Percentiles rank a stretch among this genome's conserved stretches.
Evolutionary conservation across 345 rosid genomes (phyloP).

Genomic region (Pistacia integerrima): DNA sequence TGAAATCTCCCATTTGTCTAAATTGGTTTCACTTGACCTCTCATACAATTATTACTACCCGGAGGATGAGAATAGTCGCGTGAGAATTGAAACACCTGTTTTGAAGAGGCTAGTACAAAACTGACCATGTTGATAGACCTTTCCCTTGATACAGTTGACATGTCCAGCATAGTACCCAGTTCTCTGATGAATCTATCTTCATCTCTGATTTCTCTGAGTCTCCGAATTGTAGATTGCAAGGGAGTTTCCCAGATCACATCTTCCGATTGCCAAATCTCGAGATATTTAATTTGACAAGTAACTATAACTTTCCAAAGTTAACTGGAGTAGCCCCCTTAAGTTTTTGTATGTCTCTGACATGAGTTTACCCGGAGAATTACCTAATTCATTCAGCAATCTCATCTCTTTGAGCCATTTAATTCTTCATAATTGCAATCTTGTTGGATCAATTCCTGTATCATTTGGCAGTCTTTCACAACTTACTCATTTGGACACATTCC

Average conservation of each 20-base stretch:
- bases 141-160: background rate
- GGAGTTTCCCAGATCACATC: slow-evolving; percentile 13
- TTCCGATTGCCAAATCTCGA: slow-evolving; percentile 6
- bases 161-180: too few relatives aligned
- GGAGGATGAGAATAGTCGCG: too few relatives aligned
- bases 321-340: too few relatives aligned
- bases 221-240: background rate
- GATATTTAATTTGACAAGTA: background rate
- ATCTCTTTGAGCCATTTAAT: too few relatives aligned
- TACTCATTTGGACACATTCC: too few relatives aligned
- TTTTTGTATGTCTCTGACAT: too few relatives aligned
- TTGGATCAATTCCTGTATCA: too few relatives aligned
- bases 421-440: too few relatives aligned
- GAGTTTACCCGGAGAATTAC: too few relatives aligned
- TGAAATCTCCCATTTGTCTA: slow-evolving; percentile 17
- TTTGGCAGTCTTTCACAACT: too few relatives aligned
- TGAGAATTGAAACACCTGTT: background rate
- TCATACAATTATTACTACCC: background rate
- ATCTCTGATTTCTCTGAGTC: slow-evolving; percentile 7
- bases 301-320: background rate
- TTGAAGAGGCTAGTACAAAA: background rate
- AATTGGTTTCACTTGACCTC: slow-evolving; percentile 11
- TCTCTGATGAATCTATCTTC: background rate
- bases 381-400: too few relatives aligned
- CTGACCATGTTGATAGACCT: background rate